phyloP scores from a whole-genome alignment of 2,329 filamentous ascomycete genomes.

The Fusarium virguliforme region DNA sequence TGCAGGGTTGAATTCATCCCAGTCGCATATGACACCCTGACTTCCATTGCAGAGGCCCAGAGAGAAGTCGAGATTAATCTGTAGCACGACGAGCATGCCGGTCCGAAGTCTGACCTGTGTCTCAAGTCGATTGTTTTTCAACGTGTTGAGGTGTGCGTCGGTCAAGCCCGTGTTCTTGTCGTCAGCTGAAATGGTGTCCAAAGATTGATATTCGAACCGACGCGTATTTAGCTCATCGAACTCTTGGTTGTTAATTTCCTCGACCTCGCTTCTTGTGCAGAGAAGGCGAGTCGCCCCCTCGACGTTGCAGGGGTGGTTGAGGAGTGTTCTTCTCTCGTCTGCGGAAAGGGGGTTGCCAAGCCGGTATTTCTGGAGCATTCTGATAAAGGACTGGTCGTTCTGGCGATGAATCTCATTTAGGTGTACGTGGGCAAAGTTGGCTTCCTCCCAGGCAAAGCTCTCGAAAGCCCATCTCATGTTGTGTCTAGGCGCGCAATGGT shows the following conservation, averaged over 20 bases:
- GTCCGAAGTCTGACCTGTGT: conserved; percentile 21
- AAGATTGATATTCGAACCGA: not conserved
- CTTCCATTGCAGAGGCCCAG: conserved; percentile 47
- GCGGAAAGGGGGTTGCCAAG: conserved; percentile 60
- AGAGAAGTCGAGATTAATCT: conserved; percentile 42
- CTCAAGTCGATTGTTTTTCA: conserved; percentile 36
- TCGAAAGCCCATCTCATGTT: conserved; percentile 74
- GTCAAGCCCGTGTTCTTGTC: too few species aligned
- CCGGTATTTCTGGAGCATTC: conserved; percentile 70
- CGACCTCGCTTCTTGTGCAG: too few species aligned
- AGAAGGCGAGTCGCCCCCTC: conserved; percentile 43
- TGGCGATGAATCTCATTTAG: conserved; percentile 72
- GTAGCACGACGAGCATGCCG: conserved; percentile 46
- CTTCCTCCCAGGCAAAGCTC: conserved; percentile 69
- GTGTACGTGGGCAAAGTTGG: conserved; percentile 68
- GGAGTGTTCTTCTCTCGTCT: conserved; percentile 60
- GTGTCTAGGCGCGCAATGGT: conserved; percentile 57
- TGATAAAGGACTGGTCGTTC: conserved; percentile 67
- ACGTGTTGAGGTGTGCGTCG: not conserved
- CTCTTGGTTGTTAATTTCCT: too few species aligned
- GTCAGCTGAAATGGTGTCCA: conserved; percentile 23
- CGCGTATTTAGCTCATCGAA: too few species aligned
- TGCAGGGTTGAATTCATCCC: conserved; percentile 14
- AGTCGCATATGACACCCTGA: conserved; percentile 49
- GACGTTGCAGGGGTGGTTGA: conserved; percentile 62